Conservation (phyloP, 345 rosid genomes). For the Hibiscus trionum region DNA sequence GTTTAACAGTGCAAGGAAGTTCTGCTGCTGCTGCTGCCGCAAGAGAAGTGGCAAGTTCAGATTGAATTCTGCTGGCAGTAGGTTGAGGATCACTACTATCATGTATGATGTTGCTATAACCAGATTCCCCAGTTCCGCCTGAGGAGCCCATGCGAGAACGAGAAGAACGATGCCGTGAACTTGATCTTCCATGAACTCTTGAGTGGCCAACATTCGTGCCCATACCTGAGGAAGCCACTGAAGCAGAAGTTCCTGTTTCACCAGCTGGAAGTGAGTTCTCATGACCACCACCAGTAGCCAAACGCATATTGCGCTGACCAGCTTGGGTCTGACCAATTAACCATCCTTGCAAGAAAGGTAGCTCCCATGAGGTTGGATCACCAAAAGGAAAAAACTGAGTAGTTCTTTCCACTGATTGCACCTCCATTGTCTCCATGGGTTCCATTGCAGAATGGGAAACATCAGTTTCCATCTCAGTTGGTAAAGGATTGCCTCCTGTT, state of each 20-base stretch:
- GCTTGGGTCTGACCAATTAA: slow-evolving; percentile 61
- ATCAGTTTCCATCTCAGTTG: slow-evolving; percentile 29
- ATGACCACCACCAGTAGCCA: slow-evolving; percentile 20
- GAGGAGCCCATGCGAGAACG: slow-evolving; percentile 22
- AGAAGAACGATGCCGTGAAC: slow-evolving; percentile 26
- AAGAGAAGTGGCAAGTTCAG: slow-evolving; percentile 38
- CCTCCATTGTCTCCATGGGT: slow-evolving; percentile 37
- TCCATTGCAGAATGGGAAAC: slow-evolving; percentile 28
- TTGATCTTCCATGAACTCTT: slow-evolving; percentile 31
- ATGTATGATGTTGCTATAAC: slow-evolving; percentile 17
- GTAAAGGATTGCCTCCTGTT: slow-evolving; percentile 19
- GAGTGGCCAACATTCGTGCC: slow-evolving; percentile 16
- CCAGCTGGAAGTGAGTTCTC: slow-evolving; percentile 22
- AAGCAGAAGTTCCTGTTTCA: slow-evolving; percentile 20
- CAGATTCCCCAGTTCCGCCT: slow-evolving; percentile 23
- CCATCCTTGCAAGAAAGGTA: slow-evolving; percentile 70
- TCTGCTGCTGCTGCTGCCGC: slow-evolving; percentile 31
- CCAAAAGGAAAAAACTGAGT: slow-evolving; percentile 36
- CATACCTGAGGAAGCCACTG: slow-evolving; percentile 17
- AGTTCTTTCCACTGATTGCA: slow-evolving; percentile 35
- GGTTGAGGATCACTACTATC: slow-evolving; percentile 34
- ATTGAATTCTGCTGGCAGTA: slow-evolving; percentile 31
- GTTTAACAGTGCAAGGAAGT: slow-evolving; percentile 54
- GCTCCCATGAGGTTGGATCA: slow-evolving; percentile 54
- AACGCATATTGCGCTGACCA: slow-evolving; percentile 22